Conservation (phyloP, 805 yeast genomes). For the Wickerhamomyces ciferrii region DNA sequence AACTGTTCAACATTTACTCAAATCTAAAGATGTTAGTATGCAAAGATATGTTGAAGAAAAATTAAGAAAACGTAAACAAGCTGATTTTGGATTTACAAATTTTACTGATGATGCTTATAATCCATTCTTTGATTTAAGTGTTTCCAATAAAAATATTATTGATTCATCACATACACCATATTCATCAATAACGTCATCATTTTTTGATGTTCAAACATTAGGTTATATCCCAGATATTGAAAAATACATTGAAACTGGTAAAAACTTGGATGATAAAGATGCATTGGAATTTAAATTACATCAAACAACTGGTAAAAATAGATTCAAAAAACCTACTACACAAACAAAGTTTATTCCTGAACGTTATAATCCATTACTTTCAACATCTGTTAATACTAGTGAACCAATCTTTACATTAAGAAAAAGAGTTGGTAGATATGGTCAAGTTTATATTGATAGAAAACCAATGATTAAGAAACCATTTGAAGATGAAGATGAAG, state of each 20-base stretch:
- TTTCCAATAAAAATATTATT: slow-evolving; percentile 39
- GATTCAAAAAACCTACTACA: slow-evolving; percentile 17
- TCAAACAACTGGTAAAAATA: slow-evolving; percentile 15
- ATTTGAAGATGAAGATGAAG: slow-evolving; percentile 36
- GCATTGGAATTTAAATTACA: slow-evolving; percentile 17
- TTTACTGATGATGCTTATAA: slow-evolving; percentile 82
- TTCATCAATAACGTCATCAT: slow-evolving; percentile 69
- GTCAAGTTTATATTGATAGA: slow-evolving; percentile 71
- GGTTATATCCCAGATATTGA: slow-evolving; percentile 34
- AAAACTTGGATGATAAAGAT: slow-evolving; percentile 24
- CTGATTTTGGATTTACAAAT: slow-evolving; percentile 70
- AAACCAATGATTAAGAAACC: slow-evolving; percentile 40
- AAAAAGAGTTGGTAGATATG: slow-evolving; percentile 69
- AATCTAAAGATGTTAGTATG: slow-evolving; percentile 72
- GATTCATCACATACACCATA: slow-evolving; percentile 70
- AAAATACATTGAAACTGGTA: slow-evolving; percentile 19
- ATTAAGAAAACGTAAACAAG: slow-evolving; percentile 60
- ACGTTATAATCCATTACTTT: slow-evolving; percentile 28
- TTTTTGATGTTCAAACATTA: slow-evolving; percentile 59
- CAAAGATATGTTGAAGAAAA: slow-evolving; percentile 83
- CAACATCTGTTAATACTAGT: slow-evolving; percentile 27
- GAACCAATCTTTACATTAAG: slow-evolving; percentile 55
- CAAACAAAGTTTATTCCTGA: slow-evolving; percentile 21
- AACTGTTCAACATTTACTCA: slow-evolving; percentile 69
- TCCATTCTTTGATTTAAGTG: slow-evolving; percentile 70